Evolutionary conservation across 345 rosid genomes (phyloP).

Genomic region (Mangifera indica): DNA sequence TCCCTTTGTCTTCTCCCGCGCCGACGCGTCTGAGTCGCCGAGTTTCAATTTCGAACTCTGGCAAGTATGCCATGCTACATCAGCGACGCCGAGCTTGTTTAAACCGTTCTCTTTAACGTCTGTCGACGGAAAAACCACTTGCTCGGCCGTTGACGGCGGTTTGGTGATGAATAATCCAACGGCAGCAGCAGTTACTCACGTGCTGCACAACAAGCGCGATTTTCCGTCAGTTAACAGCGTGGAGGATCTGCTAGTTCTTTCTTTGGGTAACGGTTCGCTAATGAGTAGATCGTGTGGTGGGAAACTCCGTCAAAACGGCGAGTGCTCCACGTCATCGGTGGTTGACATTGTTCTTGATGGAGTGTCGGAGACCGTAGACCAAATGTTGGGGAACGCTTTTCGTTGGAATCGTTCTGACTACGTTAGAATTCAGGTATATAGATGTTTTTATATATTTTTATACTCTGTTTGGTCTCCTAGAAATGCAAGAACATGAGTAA

Average conservation of each 20-base stretch:
- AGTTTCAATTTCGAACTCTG: constrained; percentile 93
- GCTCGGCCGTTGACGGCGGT: constrained; percentile 89
- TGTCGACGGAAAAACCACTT: constrained; percentile 75
- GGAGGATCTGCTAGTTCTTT: constrained; percentile 79
- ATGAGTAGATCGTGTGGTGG: constrained; percentile 26
- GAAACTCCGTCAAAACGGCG: constrained; percentile 45
- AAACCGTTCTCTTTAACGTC: constrained; percentile 68
- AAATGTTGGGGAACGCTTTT: constrained; percentile 92
- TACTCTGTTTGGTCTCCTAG: constrained; percentile 23
- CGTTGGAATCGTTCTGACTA: constrained; percentile 90
- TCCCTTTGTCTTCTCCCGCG: constrained; percentile 97
- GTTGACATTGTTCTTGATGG: constrained; percentile 85
- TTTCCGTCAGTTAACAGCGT: constrained; percentile 83
- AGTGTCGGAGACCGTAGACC: constrained; percentile 90
- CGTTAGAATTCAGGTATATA: constrained; percentile 87
- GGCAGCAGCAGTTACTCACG: constrained; percentile 91
- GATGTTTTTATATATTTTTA: not conserved
- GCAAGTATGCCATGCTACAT: constrained; percentile 89
- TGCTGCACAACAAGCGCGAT: constrained; percentile 91
- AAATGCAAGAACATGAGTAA: not conserved
- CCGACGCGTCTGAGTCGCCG: constrained; percentile 86
- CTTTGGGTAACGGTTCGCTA: constrained; percentile 74
- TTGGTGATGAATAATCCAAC: constrained; percentile 98
- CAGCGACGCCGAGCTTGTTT: constrained; percentile 82
- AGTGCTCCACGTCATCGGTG: constrained; percentile 68